Evolutionary conservation across 116 monocot genomes (phyloP).

Genomic region (Iris pallida): DNA sequence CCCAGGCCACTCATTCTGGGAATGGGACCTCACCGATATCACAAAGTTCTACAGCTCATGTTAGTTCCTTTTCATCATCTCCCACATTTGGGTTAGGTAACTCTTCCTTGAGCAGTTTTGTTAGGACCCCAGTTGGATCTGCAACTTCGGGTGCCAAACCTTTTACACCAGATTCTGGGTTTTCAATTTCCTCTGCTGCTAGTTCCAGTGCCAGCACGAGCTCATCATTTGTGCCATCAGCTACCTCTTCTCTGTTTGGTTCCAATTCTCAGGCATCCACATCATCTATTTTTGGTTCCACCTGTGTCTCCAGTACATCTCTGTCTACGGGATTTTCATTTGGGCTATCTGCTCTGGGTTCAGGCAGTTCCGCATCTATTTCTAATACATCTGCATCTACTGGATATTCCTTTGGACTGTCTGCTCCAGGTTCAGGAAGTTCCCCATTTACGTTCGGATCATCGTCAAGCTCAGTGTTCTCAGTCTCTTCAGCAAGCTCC

Average conservation of each 20-base stretch:
- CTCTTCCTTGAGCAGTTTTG: slow-evolving; percentile 29
- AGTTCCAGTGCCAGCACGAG: slow-evolving; percentile 15
- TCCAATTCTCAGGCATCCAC: slow-evolving; percentile 32
- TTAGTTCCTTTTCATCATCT: slow-evolving; percentile 27
- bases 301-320: slow-evolving; percentile 17
- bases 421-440: slow-evolving; percentile 4
- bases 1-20: slow-evolving; percentile 23
- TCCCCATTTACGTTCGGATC: slow-evolving; percentile 16
- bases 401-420: slow-evolving; percentile 12
- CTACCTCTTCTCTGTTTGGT: slow-evolving; percentile 24
- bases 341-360: slow-evolving; percentile 2
- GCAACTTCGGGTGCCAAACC: slow-evolving; percentile 15
- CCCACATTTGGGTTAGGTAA: slow-evolving; percentile 20
- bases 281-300: slow-evolving; percentile 33
- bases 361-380: slow-evolving; percentile 12
- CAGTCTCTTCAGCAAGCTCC: slow-evolving; percentile 21
- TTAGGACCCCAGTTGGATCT: slow-evolving; percentile 31
- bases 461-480: slow-evolving; percentile 30
- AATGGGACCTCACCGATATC: slow-evolving; percentile 23
- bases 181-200: slow-evolving; percentile 21
- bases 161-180: slow-evolving; percentile 14
- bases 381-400: slow-evolving; percentile 18
- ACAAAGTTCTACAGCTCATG: slow-evolving; percentile 17
- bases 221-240: slow-evolving; percentile 17
- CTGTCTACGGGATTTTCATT: slow-evolving; percentile 18